These are phyloP conservation scores for Cercospora sojina DNA, from an alignment of 2,329 filamentous ascomycete genomes.

Conservation along the genomic window DNA sequence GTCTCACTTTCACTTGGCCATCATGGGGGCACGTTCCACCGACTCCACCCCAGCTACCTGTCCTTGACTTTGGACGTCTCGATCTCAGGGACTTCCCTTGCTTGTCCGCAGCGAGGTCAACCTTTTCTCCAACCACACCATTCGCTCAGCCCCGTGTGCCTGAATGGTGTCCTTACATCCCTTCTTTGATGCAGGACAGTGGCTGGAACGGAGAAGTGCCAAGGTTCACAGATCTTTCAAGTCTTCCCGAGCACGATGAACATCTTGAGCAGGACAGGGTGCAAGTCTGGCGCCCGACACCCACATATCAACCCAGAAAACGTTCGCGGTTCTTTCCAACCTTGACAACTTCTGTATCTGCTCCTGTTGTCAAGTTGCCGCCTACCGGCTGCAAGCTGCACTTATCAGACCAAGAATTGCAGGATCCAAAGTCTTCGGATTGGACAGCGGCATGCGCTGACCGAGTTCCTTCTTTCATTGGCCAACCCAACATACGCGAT, in stretches of 20 bases:
- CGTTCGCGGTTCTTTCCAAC: constrained; percentile 36
- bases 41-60: constrained; percentile 30
- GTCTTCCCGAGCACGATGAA: constrained; percentile 26
- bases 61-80: constrained; percentile 27
- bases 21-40: constrained; percentile 13
- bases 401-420: constrained; percentile 18
- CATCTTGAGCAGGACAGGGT: neutral
- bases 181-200: constrained; percentile 27
- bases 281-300: neutral
- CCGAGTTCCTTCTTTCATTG: neutral
- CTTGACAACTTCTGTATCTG: constrained; percentile 14
- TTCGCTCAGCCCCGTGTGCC: constrained; percentile 23
- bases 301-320: constrained; percentile 22
- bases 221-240: constrained; percentile 34
- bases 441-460: neutral
- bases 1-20: constrained; percentile 3
- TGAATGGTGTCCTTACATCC: constrained; percentile 33
- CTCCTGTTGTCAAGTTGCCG: constrained; percentile 28
- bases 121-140: constrained; percentile 13
- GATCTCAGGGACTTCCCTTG: constrained; percentile 25
- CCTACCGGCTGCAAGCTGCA: constrained; percentile 28
- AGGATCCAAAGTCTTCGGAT: constrained; percentile 8
- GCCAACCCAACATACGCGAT: neutral
- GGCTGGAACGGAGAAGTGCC: constrained; percentile 28
- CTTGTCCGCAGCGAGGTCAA: constrained; percentile 13